phyloP scores from a whole-genome alignment of 345 rosid genomes.

The Brassica juncea region DNA sequence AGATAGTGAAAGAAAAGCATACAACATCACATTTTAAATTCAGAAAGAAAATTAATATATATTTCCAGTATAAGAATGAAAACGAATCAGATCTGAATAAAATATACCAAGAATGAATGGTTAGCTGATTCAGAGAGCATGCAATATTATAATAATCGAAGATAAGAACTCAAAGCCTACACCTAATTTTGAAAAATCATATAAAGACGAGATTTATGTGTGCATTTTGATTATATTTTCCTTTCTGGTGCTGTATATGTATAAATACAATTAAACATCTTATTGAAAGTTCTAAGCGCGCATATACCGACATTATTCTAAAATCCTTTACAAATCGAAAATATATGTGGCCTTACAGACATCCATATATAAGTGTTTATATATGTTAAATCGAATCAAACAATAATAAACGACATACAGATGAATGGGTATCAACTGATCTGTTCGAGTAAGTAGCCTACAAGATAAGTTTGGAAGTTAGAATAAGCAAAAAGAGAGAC shows the following conservation, averaged over 20 bases:
- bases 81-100: background rate
- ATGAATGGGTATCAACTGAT: too few relatives aligned
- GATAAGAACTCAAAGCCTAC: background rate
- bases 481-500: background rate
- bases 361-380: background rate
- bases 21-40: background rate
- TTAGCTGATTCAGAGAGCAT: conserved; percentile 34
- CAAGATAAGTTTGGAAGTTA: too few relatives aligned
- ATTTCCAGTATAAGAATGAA: background rate
- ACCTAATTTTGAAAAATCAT: background rate
- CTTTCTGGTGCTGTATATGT: background rate
- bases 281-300: background rate
- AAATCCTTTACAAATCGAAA: background rate
- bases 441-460: too few relatives aligned
- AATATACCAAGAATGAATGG: conserved; percentile 23
- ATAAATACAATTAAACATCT: background rate
- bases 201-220: background rate
- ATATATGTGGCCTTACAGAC: background rate
- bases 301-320: background rate
- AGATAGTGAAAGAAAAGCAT: background rate
- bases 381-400: too few relatives aligned
- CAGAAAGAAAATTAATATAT: background rate
- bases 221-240: background rate
- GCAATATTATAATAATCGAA: background rate
- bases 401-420: too few relatives aligned